These are phyloP conservation scores for Bocquillonia castaneifolia DNA, from an alignment of 441 rosid genomes.

Conservation along the genomic window DNA sequence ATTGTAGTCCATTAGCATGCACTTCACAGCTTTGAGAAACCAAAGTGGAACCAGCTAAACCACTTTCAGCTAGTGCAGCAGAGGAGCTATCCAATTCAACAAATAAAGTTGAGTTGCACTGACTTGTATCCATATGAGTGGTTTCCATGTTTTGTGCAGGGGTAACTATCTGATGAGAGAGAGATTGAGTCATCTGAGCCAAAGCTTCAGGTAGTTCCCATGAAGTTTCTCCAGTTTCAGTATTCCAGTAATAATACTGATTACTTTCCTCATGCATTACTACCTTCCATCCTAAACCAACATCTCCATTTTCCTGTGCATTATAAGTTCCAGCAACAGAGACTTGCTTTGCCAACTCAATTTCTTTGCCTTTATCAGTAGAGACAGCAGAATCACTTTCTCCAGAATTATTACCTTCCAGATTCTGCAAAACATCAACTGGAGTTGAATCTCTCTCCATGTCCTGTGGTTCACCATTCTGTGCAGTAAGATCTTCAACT, in stretches of 20 bases:
- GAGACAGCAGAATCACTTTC: conserved; percentile 28
- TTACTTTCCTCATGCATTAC: conserved; percentile 87
- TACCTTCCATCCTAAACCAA: conserved; percentile 68
- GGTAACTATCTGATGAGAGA: conserved; percentile 26
- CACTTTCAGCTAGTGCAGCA: conserved; percentile 26
- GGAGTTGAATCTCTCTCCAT: conserved; percentile 31
- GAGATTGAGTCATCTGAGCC: conserved; percentile 33
- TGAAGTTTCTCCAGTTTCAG: conserved; percentile 92
- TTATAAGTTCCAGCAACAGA: conserved; percentile 39
- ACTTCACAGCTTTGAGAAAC: conserved; percentile 30
- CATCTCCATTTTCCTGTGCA: conserved; percentile 45
- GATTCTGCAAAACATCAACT: conserved; percentile 25
- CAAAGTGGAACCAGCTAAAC: conserved; percentile 26
- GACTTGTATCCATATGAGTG: conserved; percentile 29
- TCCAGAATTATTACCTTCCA: conserved; percentile 31
- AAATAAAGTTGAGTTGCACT: conserved; percentile 23
- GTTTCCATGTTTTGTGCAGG: conserved; percentile 33
- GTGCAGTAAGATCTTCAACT: conserved; percentile 28
- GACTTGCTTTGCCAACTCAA: conserved; percentile 32
- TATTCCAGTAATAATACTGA: conserved; percentile 94
- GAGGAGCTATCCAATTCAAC: conserved; percentile 34
- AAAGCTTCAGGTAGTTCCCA: conserved; percentile 77
- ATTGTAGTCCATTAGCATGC: conserved; percentile 24
- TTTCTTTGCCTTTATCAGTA: conserved; percentile 37
- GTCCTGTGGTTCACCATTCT: conserved; percentile 30